A percentile compares a stretch with the other conserved stretches of the same genome.
phyloP scores from a whole-genome alignment of 805 yeast genomes.

The Saccharomycopsis sp. region DNA sequence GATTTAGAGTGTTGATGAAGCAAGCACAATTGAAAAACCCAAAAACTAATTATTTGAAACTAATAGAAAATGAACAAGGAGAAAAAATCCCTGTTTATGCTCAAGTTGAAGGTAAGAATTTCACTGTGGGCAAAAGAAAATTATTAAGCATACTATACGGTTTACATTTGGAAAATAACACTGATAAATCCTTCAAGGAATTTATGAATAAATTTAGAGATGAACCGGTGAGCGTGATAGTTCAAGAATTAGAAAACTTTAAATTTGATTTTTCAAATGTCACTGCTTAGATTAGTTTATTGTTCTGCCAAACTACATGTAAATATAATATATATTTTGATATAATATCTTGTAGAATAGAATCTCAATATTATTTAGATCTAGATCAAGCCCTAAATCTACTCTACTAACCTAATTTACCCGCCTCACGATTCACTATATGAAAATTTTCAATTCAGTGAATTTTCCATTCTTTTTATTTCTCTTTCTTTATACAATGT shows the following conservation, averaged over 20 bases:
- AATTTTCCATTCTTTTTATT: conserved; percentile 3
- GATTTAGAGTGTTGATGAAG: conserved; percentile 59
- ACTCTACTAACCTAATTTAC: neutral
- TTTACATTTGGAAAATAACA: conserved; percentile 36
- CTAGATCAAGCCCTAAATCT: too few species aligned
- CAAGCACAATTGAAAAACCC: conserved; percentile 35
- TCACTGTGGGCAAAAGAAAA: conserved; percentile 60
- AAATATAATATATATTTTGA: neutral
- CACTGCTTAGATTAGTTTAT: too few species aligned
- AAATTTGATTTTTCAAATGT: conserved; percentile 25
- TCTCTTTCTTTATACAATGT: conserved; percentile 21
- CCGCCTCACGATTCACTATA: neutral
- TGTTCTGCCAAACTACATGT: too few species aligned
- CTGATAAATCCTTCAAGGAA: conserved; percentile 37
- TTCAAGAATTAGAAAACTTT: conserved; percentile 41
- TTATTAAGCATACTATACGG: conserved; percentile 50
- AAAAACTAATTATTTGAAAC: conserved; percentile 32
- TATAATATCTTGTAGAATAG: neutral
- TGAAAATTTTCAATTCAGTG: neutral
- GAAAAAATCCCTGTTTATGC: conserved; percentile 40
- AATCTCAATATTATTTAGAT: neutral
- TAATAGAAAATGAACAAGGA: conserved; percentile 29
- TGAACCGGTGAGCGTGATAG: conserved; percentile 40
- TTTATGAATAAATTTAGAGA: conserved; percentile 42
- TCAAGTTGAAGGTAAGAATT: conserved; percentile 37